These are phyloP conservation scores for Rhytidiadelphus loreus DNA, from an alignment of 225 moss, liverwort and hornwort genomes.

Conservation along the genomic window DNA sequence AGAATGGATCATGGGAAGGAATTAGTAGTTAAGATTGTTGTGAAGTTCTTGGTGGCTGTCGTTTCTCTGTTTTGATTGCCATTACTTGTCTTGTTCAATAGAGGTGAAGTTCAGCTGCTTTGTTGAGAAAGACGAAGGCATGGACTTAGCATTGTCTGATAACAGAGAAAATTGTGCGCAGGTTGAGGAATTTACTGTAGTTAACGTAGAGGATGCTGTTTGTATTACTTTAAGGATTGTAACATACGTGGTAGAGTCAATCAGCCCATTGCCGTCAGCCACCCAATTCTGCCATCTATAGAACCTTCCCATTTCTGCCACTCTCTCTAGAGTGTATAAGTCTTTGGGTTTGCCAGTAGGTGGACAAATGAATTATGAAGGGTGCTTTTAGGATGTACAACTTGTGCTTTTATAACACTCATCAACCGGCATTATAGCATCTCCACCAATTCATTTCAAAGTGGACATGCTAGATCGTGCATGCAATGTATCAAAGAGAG, in stretches of 20 bases:
- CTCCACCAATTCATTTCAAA: too few species aligned
- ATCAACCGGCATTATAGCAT: too few species aligned
- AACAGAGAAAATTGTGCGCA: neutral
- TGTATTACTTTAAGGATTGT: neutral
- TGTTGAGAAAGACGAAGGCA: neutral
- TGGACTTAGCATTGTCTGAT: neutral
- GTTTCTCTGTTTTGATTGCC: neutral
- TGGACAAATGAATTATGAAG: too few species aligned
- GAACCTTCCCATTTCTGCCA: too few species aligned
- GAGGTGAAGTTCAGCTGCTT: neutral
- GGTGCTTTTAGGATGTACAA: too few species aligned
- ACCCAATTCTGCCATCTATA: too few species aligned
- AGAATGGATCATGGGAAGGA: neutral
- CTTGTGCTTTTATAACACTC: too few species aligned
- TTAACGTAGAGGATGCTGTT: neutral
- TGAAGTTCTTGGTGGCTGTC: neutral
- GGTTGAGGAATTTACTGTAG: neutral
- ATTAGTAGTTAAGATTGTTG: neutral
- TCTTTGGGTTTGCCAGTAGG: too few species aligned
- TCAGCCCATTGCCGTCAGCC: too few species aligned
- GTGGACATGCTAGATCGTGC: too few species aligned
- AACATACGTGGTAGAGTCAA: neutral
- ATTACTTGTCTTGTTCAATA: neutral
- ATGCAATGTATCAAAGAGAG: too few species aligned
- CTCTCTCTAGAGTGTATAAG: too few species aligned